Percentiles rank a stretch among this genome's conserved stretches.
phyloP scores from a whole-genome alignment of 495 filamentous ascomycete genomes.

The Xylaria venustula region DNA sequence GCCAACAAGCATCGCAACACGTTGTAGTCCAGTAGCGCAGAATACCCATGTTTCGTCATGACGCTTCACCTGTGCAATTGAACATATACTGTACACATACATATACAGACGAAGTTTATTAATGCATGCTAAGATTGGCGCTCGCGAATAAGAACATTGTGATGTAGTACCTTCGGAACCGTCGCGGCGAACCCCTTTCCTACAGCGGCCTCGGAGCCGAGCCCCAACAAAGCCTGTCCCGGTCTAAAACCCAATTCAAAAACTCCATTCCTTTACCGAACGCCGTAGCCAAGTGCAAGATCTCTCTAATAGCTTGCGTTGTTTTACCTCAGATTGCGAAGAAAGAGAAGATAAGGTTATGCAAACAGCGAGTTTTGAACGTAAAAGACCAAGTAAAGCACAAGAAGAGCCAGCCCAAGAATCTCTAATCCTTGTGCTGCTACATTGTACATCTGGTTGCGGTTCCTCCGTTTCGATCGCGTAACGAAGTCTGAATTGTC shows the following conservation, averaged over 20 bases:
- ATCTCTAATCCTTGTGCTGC: conserved; percentile 48
- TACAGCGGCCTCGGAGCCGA: too few relatives aligned
- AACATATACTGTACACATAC: not conserved
- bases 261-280: not conserved
- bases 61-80: not conserved
- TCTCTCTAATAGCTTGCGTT: not conserved
- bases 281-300: not conserved
- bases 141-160: not conserved
- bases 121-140: not conserved
- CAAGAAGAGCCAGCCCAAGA: conserved; percentile 3
- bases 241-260: not conserved
- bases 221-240: too few relatives aligned
- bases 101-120: not conserved
- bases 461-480: conserved; percentile 57
- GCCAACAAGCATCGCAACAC: too few relatives aligned
- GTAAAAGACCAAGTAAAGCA: conserved; percentile 22
- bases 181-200: too few relatives aligned
- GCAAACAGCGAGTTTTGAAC: conserved; percentile 19
- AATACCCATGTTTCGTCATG: too few relatives aligned
- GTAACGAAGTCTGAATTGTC: conserved; percentile 56
- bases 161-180: not conserved
- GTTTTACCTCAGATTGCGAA: not conserved
- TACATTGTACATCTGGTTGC: conserved; percentile 61
- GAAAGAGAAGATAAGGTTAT: not conserved
- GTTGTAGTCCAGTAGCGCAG: too few relatives aligned